phyloP scores from a whole-genome alignment of 495 filamentous ascomycete genomes.

The Aspergillus sparsus region DNA sequence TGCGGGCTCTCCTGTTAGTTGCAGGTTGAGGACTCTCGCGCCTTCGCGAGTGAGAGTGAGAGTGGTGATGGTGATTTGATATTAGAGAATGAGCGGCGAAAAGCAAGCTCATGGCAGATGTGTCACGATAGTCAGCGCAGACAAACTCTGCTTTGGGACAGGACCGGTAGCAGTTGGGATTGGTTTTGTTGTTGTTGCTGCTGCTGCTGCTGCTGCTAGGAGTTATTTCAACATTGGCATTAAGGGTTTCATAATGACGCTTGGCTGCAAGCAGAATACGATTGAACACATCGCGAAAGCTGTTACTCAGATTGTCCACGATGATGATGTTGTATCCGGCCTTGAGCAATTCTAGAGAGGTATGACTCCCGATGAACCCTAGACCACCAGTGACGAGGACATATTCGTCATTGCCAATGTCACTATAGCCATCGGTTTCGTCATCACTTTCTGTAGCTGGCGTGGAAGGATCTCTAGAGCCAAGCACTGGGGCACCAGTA shows the following conservation, averaged over 20 bases:
- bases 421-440: not conserved
- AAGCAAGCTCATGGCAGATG: slow-evolving; percentile 34
- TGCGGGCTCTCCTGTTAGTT: not conserved
- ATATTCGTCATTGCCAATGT: slow-evolving; percentile 19
- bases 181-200: not conserved
- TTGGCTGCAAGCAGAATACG: slow-evolving; percentile 50
- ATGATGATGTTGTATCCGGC: slow-evolving; percentile 61
- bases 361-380: slow-evolving; percentile 67
- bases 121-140: slow-evolving; percentile 57
- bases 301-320: slow-evolving; percentile 64
- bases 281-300: slow-evolving; percentile 51
- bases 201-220: not conserved
- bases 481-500: not conserved
- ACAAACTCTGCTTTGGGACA: slow-evolving; percentile 28
- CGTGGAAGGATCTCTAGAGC: not conserved
- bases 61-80: too few species aligned
- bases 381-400: slow-evolving; percentile 62
- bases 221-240: too few species aligned
- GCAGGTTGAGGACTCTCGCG: too few species aligned
- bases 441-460: not conserved
- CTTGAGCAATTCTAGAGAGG: slow-evolving; percentile 59
- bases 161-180: too few species aligned
- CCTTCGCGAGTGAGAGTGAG: too few species aligned
- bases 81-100: slow-evolving; percentile 34
- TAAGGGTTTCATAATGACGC: slow-evolving; percentile 30